Evolutionary conservation across 805 yeast species (phyloP), one percentile per base, ranked within the genome.

Genomic region (Dipodascus albidus): DNA sequence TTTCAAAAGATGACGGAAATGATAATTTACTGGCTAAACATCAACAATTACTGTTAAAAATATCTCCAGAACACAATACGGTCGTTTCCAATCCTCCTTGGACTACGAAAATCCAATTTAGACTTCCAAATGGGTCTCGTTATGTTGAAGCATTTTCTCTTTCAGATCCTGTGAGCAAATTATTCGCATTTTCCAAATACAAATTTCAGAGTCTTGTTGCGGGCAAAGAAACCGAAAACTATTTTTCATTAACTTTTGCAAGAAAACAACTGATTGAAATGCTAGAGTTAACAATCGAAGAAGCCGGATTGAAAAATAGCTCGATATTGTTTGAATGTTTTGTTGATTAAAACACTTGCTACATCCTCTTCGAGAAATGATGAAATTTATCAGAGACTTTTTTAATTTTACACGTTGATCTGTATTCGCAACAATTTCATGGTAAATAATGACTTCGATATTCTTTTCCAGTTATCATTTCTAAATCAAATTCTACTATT

Each of bases 71-170:
- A 19, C 44, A 11, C 15, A 38, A 38, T 38, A 38, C 17, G 4
- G n/a, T 19, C 44, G n/a, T 38, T 19, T 38, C 44, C 2, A 82
- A 77, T 9, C 77, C 80, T 0, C 68, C 73, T 4, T 73, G 81
- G 0, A 70, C 74, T 3, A 87, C 96, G 0, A 74, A 96, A 61
- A 78, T 93, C 23, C 98, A 93, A 68, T 77, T 91, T n/a, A 75
- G 96, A 55, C 77, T 87, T 24, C 93, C 90, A 19, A 87, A 83
- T 61, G 97, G 98, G 17, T 77, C 81, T 49, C 74, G 97, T 54
- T 69, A 83, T 14, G 83, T 91, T 9, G 83, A 87, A 55, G 77
- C 86, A 54, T 85, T 91, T 59, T 68, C 69, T 6, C 62, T 77
- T 9, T 65, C 70, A 2, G 95, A 86, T 58, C 71, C 74, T 2